phyloP scores from a whole-genome alignment of 805 yeast genomes.

The Isabelozyma gotoi region DNA sequence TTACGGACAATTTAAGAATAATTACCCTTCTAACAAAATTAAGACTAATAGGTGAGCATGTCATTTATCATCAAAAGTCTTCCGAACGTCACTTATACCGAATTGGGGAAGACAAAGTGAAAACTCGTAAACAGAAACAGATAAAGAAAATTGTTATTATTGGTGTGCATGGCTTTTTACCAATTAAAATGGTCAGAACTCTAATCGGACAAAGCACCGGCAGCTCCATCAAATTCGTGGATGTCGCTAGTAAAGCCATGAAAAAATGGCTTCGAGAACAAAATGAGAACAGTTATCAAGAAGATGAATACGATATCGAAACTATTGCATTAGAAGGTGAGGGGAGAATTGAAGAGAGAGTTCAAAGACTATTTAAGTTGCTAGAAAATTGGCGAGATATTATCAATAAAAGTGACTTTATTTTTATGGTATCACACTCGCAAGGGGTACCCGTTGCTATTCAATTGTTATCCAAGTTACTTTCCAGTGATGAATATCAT shows the following conservation, averaged over 20 bases:
- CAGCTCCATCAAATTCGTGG: conserved; percentile 26
- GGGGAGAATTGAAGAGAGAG: conserved; percentile 32
- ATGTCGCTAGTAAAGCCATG: conserved; percentile 28
- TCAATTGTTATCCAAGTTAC: conserved; percentile 21
- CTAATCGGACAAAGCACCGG: conserved; percentile 39
- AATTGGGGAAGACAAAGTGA: conserved; percentile 4
- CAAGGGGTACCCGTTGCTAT: conserved; percentile 34
- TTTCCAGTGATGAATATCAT: conserved; percentile 6
- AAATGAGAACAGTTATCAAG: conserved; percentile 2
- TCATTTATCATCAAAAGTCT: conserved; percentile 17
- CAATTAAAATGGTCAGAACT: conserved; percentile 36
- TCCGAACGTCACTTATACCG: conserved; percentile 29
- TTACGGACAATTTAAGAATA: conserved; percentile 21
- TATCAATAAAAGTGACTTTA: conserved; percentile 28
- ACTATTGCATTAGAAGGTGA: conserved; percentile 43
- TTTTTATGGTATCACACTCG: conserved; percentile 33
- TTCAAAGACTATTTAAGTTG: conserved; percentile 20
- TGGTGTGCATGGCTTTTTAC: conserved; percentile 40
- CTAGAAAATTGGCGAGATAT: conserved; percentile 33
- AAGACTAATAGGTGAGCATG: conserved; percentile 20
- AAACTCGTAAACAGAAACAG: conserved; percentile 6
- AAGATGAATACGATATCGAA: conserved; percentile 20
- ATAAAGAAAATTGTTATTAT: conserved; percentile 28
- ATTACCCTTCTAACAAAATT: conserved; percentile 21
- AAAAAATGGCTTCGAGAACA: conserved; percentile 23